phyloP scores from a whole-genome alignment of 805 yeast genomes.

The Candida boleticola region DNA sequence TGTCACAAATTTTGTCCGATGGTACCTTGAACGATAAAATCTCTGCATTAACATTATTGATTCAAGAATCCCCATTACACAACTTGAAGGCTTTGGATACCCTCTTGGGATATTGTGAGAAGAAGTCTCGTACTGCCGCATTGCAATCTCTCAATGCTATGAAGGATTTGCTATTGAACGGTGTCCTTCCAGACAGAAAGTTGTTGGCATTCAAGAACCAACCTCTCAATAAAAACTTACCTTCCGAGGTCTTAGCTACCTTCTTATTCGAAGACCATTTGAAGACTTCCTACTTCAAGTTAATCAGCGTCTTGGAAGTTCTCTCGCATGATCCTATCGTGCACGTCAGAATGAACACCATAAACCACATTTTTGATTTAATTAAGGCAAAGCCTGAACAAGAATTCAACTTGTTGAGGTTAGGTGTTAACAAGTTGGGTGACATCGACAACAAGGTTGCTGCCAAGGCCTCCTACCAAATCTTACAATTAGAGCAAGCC shows the following conservation, averaged over 20 bases:
- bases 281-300: slow-evolving; percentile 70
- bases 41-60: slow-evolving; percentile 85
- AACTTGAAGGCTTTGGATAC: slow-evolving; percentile 81
- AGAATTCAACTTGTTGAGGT: slow-evolving; percentile 82
- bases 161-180: slow-evolving; percentile 82
- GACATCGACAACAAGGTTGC: slow-evolving; percentile 89
- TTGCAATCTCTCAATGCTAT: slow-evolving; percentile 86
- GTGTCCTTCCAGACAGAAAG: slow-evolving; percentile 84
- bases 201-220: slow-evolving; percentile 71
- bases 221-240: slow-evolving; percentile 49
- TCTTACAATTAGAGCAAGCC: slow-evolving; percentile 77
- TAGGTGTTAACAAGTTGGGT: slow-evolving; percentile 93
- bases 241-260: slow-evolving; percentile 56
- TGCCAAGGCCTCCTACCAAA: slow-evolving; percentile 79
- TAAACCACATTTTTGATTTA: slow-evolving; percentile 75
- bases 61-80: slow-evolving; percentile 95
- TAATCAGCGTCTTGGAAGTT: slow-evolving; percentile 73
- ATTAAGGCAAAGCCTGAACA: slow-evolving; percentile 91
- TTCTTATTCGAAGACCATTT: slow-evolving; percentile 89
- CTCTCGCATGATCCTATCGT: slow-evolving; percentile 89
- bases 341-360: slow-evolving; percentile 77
- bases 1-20: slow-evolving; percentile 79
- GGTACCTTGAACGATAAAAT: slow-evolving; percentile 97
- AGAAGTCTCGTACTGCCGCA: slow-evolving; percentile 91
- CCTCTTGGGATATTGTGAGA: slow-evolving; percentile 73